These are phyloP conservation scores for Alternaria tenuissima DNA, from an alignment of 2,329 filamentous ascomycete species.

Conservation along the genomic window DNA sequence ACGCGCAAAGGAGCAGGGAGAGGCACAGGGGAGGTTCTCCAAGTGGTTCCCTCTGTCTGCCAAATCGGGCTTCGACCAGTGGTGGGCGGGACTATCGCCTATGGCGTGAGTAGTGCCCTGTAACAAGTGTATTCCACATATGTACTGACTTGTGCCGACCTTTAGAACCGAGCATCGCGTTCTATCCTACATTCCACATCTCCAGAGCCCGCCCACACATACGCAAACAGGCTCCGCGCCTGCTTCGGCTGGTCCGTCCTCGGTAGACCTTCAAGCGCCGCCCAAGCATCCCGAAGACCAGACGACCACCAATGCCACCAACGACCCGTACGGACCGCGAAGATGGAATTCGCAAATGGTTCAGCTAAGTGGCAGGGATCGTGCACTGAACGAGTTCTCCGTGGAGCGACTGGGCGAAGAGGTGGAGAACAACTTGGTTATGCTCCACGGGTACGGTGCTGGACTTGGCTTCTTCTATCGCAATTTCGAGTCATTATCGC, in stretches of 20 bases:
- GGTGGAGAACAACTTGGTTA: constrained; percentile 86
- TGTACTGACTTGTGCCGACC: neutral
- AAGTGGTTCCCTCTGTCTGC: constrained; percentile 85
- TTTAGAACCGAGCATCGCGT: constrained; percentile 82
- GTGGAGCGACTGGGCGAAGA: constrained; percentile 83
- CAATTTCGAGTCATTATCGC: constrained; percentile 89
- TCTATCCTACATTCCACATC: constrained; percentile 82
- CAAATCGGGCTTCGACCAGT: constrained; percentile 75
- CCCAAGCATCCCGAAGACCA: constrained; percentile 50
- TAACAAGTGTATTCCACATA: neutral
- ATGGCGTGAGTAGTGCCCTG: constrained; percentile 55
- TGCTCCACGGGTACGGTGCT: constrained; percentile 96
- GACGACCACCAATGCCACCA: constrained; percentile 57
- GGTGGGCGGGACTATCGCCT: constrained; percentile 89
- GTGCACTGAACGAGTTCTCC: constrained; percentile 90
- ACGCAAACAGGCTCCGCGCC: constrained; percentile 68
- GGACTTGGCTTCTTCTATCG: constrained; percentile 98
- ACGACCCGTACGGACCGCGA: constrained; percentile 84
- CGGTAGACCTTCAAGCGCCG: constrained; percentile 50
- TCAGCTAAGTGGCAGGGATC: constrained; percentile 81
- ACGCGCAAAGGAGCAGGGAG: constrained; percentile 52
- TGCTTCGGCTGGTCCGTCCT: constrained; percentile 53
- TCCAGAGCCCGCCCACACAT: constrained; percentile 75
- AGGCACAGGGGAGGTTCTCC: constrained; percentile 41
- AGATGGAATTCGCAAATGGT: constrained; percentile 89